Conservation (phyloP, 2,329 filamentous ascomycete genomes). For the Trichoderma lentiforme region DNA sequence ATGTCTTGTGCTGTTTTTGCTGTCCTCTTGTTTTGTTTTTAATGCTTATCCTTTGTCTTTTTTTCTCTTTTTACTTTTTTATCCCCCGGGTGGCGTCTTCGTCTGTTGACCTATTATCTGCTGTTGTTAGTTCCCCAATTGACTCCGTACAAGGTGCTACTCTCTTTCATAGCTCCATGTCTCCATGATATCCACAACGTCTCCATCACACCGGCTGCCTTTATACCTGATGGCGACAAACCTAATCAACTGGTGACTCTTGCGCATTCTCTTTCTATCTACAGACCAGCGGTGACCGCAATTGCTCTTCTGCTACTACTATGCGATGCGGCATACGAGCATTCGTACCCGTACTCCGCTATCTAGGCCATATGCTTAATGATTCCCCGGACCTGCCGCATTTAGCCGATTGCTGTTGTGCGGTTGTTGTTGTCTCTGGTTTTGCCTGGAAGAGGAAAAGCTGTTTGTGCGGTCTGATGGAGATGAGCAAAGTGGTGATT, state of each 20-base stretch:
- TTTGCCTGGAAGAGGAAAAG: neutral
- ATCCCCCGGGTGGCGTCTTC: neutral
- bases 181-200: slow-evolving; percentile 13
- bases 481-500: neutral
- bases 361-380: neutral
- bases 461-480: neutral
- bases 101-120: neutral
- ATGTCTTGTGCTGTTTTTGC: neutral
- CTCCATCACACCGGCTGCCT: slow-evolving; percentile 9
- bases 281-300: slow-evolving; percentile 2
- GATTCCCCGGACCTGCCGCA: slow-evolving; percentile 16
- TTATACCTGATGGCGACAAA: slow-evolving; percentile 8
- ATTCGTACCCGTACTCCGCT: neutral
- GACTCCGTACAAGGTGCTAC: slow-evolving; percentile 13
- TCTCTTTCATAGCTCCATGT: neutral
- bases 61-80: neutral
- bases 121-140: neutral
- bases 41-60: neutral
- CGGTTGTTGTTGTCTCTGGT: neutral
- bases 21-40: neutral
- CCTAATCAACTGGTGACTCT: neutral
- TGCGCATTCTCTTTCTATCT: neutral
- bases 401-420: slow-evolving; percentile 11
- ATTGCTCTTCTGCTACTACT: neutral
- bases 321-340: neutral